Evolutionary conservation across 2,329 filamentous ascomycete genomes (phyloP).

Genomic region (Daldinia sp.): DNA sequence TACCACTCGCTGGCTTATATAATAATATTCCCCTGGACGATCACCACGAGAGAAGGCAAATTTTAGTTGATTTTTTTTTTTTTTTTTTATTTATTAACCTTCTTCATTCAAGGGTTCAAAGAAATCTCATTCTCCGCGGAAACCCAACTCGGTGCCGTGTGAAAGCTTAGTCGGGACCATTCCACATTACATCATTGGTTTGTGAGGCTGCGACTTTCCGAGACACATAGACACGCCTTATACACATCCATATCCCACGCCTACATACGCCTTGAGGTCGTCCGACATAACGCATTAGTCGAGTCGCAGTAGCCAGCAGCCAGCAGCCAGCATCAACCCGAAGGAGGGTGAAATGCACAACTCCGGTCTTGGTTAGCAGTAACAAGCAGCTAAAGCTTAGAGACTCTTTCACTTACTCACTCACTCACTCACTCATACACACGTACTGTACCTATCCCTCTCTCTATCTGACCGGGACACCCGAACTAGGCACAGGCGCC

Average conservation of each 20-base stretch:
- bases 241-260: conserved; percentile 6
- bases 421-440: background rate
- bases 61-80: background rate
- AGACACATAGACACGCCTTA: conserved; percentile 17
- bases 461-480: background rate
- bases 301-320: background rate
- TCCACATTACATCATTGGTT: conserved; percentile 40
- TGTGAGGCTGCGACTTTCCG: conserved; percentile 43
- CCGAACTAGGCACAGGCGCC: conserved; percentile 9
- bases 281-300: conserved; percentile 9
- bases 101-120: background rate
- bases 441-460: background rate
- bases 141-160: conserved; percentile 1
- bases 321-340: background rate
- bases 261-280: background rate
- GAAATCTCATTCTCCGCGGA: conserved; percentile 13
- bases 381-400: conserved; percentile 7
- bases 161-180: background rate
- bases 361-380: conserved; percentile 18
- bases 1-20: background rate
- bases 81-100: background rate
- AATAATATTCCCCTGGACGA: background rate
- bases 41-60: conserved; percentile 5
- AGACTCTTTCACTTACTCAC: background rate
- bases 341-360: conserved; percentile 29